phyloP scores from a whole-genome alignment of 495 filamentous ascomycete genomes.

The Bryoglossum gracile region DNA sequence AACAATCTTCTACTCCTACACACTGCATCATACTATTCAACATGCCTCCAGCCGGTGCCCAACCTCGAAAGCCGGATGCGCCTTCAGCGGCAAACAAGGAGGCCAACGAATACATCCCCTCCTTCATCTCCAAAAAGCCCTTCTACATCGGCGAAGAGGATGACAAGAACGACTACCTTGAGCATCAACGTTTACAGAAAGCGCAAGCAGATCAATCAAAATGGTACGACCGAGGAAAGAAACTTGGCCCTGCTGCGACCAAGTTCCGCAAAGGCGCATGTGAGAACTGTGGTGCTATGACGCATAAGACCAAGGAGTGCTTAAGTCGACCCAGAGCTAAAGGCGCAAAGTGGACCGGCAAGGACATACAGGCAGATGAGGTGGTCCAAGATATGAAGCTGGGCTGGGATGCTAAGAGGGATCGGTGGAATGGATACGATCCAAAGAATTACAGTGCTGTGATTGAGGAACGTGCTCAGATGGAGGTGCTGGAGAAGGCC shows the following conservation, averaged over 20 bases:
- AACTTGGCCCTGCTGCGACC: conserved; percentile 74
- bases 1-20: too few species aligned
- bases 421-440: conserved; percentile 97
- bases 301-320: conserved; percentile 92
- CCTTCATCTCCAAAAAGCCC: conserved; percentile 95
- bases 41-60: conserved; percentile 26
- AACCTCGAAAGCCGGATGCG: conserved; percentile 31
- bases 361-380: conserved; percentile 90
- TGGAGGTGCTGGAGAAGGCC: conserved; percentile 70
- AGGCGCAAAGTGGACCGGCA: conserved; percentile 88
- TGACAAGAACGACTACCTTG: conserved; percentile 79
- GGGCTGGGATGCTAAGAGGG: conserved; percentile 97
- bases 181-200: conserved; percentile 89
- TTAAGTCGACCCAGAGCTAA: conserved; percentile 81
- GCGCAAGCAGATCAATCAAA: conserved; percentile 61
- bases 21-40: conserved; percentile 1
- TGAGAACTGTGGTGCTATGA: conserved; percentile 96
- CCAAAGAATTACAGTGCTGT: conserved; percentile 76
- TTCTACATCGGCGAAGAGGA: conserved; percentile 87
- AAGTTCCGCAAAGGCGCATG: conserved; percentile 97
- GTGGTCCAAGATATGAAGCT: conserved; percentile 74
- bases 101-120: conserved; percentile 96
- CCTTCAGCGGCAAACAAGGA: conserved; percentile 58
- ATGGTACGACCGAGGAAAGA: conserved; percentile 87
- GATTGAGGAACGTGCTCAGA: conserved; percentile 77